Evolutionary conservation across 2,329 filamentous ascomycete genomes (phyloP).

Genomic region (Trichoderma hamatum): DNA sequence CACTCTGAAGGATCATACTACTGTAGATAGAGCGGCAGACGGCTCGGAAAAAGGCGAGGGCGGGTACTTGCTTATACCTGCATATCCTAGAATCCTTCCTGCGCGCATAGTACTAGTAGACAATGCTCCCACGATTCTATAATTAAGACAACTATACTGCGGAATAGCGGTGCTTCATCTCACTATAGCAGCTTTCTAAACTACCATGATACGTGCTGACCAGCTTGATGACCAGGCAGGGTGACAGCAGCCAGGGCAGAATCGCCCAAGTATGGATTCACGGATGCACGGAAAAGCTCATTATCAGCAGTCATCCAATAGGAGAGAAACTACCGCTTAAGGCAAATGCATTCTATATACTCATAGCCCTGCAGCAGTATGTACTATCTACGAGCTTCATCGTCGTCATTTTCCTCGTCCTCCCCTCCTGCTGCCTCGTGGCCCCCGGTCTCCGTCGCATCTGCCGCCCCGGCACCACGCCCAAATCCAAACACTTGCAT

Average conservation of each 20-base stretch:
- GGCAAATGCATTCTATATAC: not conserved
- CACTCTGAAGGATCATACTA: not conserved
- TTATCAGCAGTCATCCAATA: not conserved
- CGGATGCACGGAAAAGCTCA: not conserved
- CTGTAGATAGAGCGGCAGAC: not conserved
- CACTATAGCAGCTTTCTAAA: not conserved
- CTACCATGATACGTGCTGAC: not conserved
- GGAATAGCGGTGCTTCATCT: not conserved
- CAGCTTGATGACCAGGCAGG: not conserved
- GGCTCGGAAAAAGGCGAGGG: not conserved
- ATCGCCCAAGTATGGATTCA: not conserved
- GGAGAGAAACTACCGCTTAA: not conserved
- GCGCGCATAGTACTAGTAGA: not conserved
- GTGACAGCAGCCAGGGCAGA: not conserved
- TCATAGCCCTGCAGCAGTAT: not conserved
- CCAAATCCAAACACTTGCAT: constrained; percentile 35
- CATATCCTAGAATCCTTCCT: not conserved
- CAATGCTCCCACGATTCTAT: not conserved
- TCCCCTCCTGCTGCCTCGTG: not conserved
- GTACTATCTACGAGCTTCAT: constrained; percentile 10
- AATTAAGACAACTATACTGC: not conserved
- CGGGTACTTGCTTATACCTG: not conserved
- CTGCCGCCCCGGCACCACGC: constrained; percentile 2
- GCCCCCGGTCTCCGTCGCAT: constrained; percentile 26
- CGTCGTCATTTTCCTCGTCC: not conserved